phyloP scores from a whole-genome alignment of 257 asterid species.

The Solanum pimpinellifolium region DNA sequence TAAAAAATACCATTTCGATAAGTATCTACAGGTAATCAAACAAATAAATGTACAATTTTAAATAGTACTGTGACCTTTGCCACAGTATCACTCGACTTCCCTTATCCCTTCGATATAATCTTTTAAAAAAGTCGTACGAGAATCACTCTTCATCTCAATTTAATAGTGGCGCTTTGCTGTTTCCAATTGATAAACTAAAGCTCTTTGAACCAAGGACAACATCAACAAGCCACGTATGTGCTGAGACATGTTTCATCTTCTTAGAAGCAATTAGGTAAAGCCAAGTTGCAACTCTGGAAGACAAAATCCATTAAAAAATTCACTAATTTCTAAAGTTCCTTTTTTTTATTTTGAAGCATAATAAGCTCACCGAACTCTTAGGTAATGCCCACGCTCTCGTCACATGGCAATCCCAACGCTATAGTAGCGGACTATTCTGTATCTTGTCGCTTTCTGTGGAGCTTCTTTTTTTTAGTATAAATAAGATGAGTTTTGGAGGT shows the following conservation, averaged over 20 bases:
- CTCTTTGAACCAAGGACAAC: constrained; percentile 8
- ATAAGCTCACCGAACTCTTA: not conserved
- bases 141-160: no score
- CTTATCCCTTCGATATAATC: no score
- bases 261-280: not conserved
- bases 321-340: not conserved
- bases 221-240: constrained; percentile 4
- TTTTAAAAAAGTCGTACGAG: no score
- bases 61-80: no score
- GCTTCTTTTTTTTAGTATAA: not conserved
- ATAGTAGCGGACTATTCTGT: not conserved
- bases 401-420: constrained; percentile 5
- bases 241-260: not conserved
- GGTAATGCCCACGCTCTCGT: not conserved
- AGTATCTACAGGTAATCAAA: no score
- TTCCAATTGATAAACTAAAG: not conserved
- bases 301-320: not conserved
- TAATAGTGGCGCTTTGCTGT: not conserved
- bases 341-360: not conserved
- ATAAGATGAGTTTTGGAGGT: not conserved
- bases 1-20: no score
- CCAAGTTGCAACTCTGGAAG: not conserved
- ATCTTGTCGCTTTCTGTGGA: constrained; percentile 3
- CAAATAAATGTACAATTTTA: no score
- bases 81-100: no score